Percentiles rank a stretch among this genome's conserved stretches.
Conservation (phyloP, 2,329 filamentous ascomycete genomes). For the Apiospora saccharicola region DNA sequence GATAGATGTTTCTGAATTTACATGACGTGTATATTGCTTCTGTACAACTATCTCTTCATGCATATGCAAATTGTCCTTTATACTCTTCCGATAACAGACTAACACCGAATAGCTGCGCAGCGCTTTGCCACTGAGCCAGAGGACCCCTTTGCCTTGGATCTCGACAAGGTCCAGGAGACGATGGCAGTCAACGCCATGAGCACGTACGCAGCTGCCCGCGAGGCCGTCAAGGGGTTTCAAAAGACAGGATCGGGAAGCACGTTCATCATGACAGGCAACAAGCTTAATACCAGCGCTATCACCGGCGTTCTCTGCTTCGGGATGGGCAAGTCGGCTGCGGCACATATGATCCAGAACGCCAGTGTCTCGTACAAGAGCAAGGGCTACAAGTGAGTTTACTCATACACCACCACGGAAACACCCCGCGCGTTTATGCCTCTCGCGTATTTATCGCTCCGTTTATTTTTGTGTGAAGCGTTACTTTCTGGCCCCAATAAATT, state of each 20-base stretch:
- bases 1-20: neutral
- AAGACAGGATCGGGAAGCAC: constrained; percentile 34
- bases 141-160: constrained; percentile 27
- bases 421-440: too few species aligned
- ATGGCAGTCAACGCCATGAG: constrained; percentile 30
- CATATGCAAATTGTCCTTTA: neutral
- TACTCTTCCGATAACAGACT: neutral
- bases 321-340: constrained; percentile 25
- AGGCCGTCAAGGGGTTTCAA: constrained; percentile 32
- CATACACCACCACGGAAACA: neutral
- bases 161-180: constrained; percentile 23
- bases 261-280: constrained; percentile 39
- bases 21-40: neutral
- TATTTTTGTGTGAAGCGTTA: neutral
- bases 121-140: neutral
- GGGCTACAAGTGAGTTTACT: constrained; percentile 37
- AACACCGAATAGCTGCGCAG: neutral
- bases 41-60: neutral
- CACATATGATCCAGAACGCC: constrained; percentile 32
- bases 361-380: constrained; percentile 30
- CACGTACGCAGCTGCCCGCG: constrained; percentile 29
- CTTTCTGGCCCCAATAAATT: neutral
- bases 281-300: constrained; percentile 30
- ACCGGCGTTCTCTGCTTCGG: constrained; percentile 25
- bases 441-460: neutral